Base-by-base conservation (phyloP, 352 stramenopile genomes). In the Phytophthora foliorum region DNA sequence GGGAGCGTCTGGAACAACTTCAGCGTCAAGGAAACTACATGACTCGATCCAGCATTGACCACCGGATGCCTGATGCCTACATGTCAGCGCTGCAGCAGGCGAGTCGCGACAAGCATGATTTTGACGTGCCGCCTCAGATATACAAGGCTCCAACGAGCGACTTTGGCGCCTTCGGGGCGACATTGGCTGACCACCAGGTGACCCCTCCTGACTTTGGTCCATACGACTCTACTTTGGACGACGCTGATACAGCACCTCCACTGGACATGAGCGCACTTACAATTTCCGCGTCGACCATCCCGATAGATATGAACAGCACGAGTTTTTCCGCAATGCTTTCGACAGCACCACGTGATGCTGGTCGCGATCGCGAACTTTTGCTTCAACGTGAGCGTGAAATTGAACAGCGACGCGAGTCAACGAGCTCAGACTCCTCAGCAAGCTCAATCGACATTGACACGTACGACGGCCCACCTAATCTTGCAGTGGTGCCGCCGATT, bases 391-490 rank as follows among this genome's bases (percentile, higher is more conserved):
- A 73, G 53, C 63, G 53, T 6, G 57, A 76, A 27, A 55, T 69
- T 13, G 54, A 75, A 36, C 62, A 58, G 52, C 45, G 52, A 5
- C 69, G 69, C 25, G 52, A 81, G 50, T 93, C 86, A 2, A 77
- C 64, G 27, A 89, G 86, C 52, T 94, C 84, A 0, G 74, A 82
- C 21, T 93, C 85, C 24, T 94, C 86, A 14, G 77, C 78, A 0
- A 78, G 57, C 29, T 93, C 85, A 3, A 92, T 93, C 38, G 83
- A 93, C 44, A 89, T 92, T 63, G 86, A 93, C 48, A 75, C 81
- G 34, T 88, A 83, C 25, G 77, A 90, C 31, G 72, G 63, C 11
- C 24, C 42, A n/a, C 13, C 36, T 22, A 58, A 46, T 38, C 16
- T 67, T 44, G 19, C 42, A 24, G 50, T 57, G 21, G 46, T 58